These are phyloP conservation scores for Leccinellum rugosiceps DNA, from an alignment of 768 basidiomycete genomes.

Conservation along the genomic window DNA sequence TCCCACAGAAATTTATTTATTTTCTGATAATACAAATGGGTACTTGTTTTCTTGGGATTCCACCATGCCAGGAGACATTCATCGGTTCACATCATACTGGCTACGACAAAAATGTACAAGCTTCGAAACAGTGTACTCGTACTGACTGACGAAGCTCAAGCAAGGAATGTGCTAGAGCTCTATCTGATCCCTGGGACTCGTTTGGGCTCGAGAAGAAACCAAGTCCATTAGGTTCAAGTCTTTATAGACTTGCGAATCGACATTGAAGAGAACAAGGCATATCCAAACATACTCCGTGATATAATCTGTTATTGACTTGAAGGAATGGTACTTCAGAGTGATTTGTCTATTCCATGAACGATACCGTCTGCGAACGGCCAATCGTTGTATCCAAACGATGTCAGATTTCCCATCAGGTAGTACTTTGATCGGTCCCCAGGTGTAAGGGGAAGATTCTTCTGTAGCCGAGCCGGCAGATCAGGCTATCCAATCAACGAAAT, in stretches of 20 bases:
- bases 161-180: neutral
- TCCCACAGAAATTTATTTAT: conserved; percentile 4
- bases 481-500: no score
- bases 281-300: no score
- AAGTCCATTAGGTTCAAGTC: neutral
- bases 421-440: no score
- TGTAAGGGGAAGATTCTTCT: no score
- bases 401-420: no score
- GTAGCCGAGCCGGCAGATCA: no score
- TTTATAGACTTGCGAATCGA: neutral
- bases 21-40: neutral
- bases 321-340: no score
- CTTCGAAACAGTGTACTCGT: neutral
- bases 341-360: no score
- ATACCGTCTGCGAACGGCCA: no score
- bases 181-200: neutral
- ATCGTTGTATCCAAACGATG: no score
- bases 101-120: neutral
- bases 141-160: neutral
- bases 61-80: neutral
- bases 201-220: neutral
- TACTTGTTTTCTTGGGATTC: neutral
- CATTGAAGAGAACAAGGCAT: neutral
- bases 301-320: no score
- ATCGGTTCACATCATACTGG: neutral